These are phyloP conservation scores for Cladophialophora psammophila DNA, from an alignment of 2,329 filamentous ascomycete species.

Conservation along the genomic window DNA sequence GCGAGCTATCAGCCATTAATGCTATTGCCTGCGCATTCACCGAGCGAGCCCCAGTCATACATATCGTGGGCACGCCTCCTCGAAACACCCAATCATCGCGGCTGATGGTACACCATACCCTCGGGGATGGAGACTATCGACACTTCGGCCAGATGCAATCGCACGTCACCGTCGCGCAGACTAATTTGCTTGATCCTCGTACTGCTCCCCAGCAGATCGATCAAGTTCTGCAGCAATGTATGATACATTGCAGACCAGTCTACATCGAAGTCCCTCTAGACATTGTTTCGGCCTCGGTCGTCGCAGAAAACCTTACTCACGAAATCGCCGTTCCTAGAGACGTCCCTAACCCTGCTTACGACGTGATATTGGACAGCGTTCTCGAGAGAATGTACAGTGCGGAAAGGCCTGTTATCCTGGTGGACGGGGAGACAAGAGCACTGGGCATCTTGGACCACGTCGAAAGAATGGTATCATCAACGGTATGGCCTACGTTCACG, in stretches of 20 bases:
- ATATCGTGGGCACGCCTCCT: conserved; percentile 60
- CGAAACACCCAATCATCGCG: conserved; percentile 18
- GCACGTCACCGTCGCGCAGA: conserved; percentile 59
- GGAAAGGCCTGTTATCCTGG: conserved; percentile 58
- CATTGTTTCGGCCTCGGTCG: conserved; percentile 28
- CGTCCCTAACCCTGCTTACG: conserved; percentile 26
- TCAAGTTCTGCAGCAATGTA: conserved; percentile 56
- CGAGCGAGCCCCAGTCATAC: conserved; percentile 65
- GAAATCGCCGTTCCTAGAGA: conserved; percentile 13
- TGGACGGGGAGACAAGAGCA: conserved; percentile 57
- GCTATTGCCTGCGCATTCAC: conserved; percentile 59
- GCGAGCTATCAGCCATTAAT: conserved; percentile 53
- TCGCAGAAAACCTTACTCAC: conserved; percentile 13
- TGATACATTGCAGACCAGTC: conserved; percentile 62
- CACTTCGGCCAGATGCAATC: conserved; percentile 59
- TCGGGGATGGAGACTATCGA: conserved; percentile 59
- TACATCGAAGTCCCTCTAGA: conserved; percentile 61
- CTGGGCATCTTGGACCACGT: conserved; percentile 40
- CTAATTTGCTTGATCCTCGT: conserved; percentile 53
- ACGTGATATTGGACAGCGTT: conserved; percentile 29
- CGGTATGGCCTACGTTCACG: conserved; percentile 56
- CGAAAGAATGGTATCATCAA: conserved; percentile 52
- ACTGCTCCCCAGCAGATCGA: conserved; percentile 61
- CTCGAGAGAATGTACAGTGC: conserved; percentile 53
- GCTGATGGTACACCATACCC: conserved; percentile 43